Evolutionary conservation across 495 filamentous ascomycete genomes (phyloP).

Genomic region (Penicillium subrubescens): DNA sequence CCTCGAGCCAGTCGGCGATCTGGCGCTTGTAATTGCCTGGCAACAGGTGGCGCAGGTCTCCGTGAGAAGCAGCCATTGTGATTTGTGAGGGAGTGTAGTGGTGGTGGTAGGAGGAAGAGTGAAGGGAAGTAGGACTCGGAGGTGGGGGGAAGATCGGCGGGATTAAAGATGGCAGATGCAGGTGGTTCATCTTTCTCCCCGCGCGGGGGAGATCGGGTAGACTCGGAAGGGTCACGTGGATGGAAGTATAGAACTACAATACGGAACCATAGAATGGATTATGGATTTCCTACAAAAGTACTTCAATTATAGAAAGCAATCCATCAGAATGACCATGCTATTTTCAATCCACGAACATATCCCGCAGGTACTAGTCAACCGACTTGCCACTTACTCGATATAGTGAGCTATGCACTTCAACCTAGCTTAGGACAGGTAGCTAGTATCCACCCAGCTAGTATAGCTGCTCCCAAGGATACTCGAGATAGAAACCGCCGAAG

Average conservation of each 20-base stretch:
- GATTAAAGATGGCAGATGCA: slow-evolving; percentile 6
- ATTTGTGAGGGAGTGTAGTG: neutral
- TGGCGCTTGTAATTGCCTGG: slow-evolving; percentile 80
- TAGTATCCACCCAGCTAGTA: slow-evolving; percentile 43
- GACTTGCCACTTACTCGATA: neutral
- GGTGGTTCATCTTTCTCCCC: slow-evolving; percentile 9
- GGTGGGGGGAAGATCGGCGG: slow-evolving; percentile 14
- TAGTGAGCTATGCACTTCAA: neutral
- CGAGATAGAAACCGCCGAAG: slow-evolving; percentile 44
- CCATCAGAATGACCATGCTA: neutral
- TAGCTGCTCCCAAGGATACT: slow-evolving; percentile 57
- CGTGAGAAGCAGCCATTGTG: slow-evolving; percentile 65
- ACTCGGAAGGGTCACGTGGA: slow-evolving; percentile 22
- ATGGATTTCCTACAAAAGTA: too few species aligned
- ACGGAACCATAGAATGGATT: too few species aligned
- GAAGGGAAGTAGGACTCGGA: neutral
- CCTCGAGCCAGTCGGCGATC: slow-evolving; percentile 83
- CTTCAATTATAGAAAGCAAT: too few species aligned
- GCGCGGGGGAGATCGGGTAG: slow-evolving; percentile 25
- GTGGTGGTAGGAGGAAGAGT: neutral
- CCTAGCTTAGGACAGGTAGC: slow-evolving; percentile 28
- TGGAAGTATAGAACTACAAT: neutral
- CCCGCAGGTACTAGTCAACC: neutral
- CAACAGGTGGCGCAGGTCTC: slow-evolving; percentile 77
- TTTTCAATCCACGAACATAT: neutral